phyloP scores from a whole-genome alignment of 805 yeast genomes.

The Kazachstania psychrophila region DNA sequence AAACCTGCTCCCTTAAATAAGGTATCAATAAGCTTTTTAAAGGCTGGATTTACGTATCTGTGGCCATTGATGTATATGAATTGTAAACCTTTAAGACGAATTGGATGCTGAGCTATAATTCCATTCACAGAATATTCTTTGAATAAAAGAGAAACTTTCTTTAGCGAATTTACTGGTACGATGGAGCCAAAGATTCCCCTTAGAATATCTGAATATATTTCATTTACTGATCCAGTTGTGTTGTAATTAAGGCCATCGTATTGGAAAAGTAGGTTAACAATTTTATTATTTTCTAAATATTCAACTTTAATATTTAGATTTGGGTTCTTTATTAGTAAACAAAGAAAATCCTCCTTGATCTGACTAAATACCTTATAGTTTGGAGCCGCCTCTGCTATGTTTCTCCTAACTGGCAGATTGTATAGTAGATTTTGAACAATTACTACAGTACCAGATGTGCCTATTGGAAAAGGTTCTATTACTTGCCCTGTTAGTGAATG shows the following conservation, averaged over 20 bases:
- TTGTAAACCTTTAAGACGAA: constrained; percentile 34
- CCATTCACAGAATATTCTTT: constrained; percentile 29
- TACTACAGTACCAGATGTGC: constrained; percentile 16
- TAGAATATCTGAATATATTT: constrained; percentile 2
- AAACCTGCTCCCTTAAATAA: constrained; percentile 14
- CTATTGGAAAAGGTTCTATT: constrained; percentile 1
- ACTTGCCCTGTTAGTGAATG: not conserved
- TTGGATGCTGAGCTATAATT: constrained; percentile 32
- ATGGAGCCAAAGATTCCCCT: constrained; percentile 13
- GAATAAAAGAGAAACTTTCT: constrained; percentile 13
- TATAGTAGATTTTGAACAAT: constrained; percentile 15
- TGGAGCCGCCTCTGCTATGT: constrained; percentile 10
- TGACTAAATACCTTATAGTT: constrained; percentile 5
- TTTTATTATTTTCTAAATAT: constrained; percentile 4
- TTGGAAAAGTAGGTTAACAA: constrained; percentile 3
- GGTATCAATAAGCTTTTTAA: constrained; percentile 14
- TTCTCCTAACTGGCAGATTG: constrained; percentile 24
- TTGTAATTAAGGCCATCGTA: constrained; percentile 4
- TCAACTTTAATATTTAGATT: constrained; percentile 7
- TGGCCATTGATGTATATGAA: constrained; percentile 39
- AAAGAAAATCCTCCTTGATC: constrained; percentile 16
- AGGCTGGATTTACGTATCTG: constrained; percentile 16
- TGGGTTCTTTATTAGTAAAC: constrained; percentile 15
- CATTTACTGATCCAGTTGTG: not conserved
- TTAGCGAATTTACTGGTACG: constrained; percentile 12